Conservation (phyloP, 768 basidiomycete genomes). For the Hypholoma sublateritium region DNA sequence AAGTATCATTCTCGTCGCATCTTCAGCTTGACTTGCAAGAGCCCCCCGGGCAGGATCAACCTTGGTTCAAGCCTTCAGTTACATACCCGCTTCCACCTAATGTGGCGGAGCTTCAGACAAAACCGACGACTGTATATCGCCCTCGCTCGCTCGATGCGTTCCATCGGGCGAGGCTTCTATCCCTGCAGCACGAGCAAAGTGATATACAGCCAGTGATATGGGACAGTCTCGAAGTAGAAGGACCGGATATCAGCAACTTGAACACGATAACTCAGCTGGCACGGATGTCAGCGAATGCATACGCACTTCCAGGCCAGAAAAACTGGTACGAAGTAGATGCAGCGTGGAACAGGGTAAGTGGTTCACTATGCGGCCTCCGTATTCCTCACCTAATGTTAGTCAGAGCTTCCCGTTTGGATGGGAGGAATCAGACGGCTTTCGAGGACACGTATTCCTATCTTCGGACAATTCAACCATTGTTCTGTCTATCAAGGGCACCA, state of each 20-base stretch:
- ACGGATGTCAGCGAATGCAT: slow-evolving; percentile 89
- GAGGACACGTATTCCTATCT: slow-evolving; percentile 86
- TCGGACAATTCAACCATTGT: slow-evolving; percentile 80
- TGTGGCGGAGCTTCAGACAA: slow-evolving; percentile 37
- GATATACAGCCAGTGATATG: slow-evolving; percentile 52
- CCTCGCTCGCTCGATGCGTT: slow-evolving; percentile 53
- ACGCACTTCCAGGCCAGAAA: slow-evolving; percentile 64
- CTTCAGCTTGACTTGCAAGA: slow-evolving; percentile 13
- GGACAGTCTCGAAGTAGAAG: slow-evolving; percentile 64
- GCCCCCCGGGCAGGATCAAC: neutral
- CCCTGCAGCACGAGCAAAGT: slow-evolving; percentile 46
- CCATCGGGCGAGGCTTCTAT: slow-evolving; percentile 53
- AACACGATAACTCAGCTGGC: slow-evolving; percentile 83
- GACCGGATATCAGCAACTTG: slow-evolving; percentile 76
- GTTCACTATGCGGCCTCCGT: neutral
- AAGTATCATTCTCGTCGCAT: slow-evolving; percentile 22
- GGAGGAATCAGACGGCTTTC: slow-evolving; percentile 74
- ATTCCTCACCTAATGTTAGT: slow-evolving; percentile 5
- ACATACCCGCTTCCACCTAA: slow-evolving; percentile 11
- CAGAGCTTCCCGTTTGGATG: slow-evolving; percentile 84
- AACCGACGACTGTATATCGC: slow-evolving; percentile 58
- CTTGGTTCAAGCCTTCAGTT: slow-evolving; percentile 17
- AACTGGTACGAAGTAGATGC: slow-evolving; percentile 84
- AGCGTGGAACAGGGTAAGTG: slow-evolving; percentile 63
- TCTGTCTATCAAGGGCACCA: slow-evolving; percentile 88